Base-by-base conservation (phyloP, 176 grass and related monocot genomes). In the Puya raimondii region DNA sequence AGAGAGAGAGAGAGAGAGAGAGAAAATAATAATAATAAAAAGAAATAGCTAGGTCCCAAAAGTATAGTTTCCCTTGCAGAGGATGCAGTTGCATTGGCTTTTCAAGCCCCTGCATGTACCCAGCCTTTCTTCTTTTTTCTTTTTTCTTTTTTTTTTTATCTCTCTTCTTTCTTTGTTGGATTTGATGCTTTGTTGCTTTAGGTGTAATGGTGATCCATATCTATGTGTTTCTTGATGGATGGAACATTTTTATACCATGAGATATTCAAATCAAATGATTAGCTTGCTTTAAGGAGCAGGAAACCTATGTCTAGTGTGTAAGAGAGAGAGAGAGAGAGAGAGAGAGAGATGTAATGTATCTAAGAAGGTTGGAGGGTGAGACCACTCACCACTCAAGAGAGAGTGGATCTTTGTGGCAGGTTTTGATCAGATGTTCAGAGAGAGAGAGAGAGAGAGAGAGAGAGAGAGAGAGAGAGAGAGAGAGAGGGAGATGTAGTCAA, bases 71-170 rank as follows among this genome's bases (percentile, higher is more conserved):
- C 72, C 70, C 17, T 71, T 63, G 47, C 67, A 67, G 9, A 29
- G 66, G 66, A 70, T 70, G 64, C 85, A 66, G 72, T 54, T 48
- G 61, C 58, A 78, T 22, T 51, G 61, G 53, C 78, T 75, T 84
- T 88, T 84, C 74, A 88, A 74, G 64, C 61, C 63, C 77, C 48
- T 88, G 58, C 71, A 80, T 63, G 51, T 42, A 42, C 51, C 13
- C 77, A 80, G 77, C 53, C 20, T 80, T 87, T 9, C 53, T 82
- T 53, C 53, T 48, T 70, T 74, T 74, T 52, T 70, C 2, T 26
- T 26, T 26, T 23, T 21, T 80, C 83, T 9, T 63, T 82, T 49
- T 53, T 48, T 70, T 74, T 78, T 52, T 70, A 59, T 54, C 59
- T 67, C 63, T 79, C 54, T 66, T 70, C 75, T 14, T n/a, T 57